Evolutionary conservation across 2,329 filamentous ascomycete species (phyloP).

Genomic region (Podosphaera xanthii): DNA sequence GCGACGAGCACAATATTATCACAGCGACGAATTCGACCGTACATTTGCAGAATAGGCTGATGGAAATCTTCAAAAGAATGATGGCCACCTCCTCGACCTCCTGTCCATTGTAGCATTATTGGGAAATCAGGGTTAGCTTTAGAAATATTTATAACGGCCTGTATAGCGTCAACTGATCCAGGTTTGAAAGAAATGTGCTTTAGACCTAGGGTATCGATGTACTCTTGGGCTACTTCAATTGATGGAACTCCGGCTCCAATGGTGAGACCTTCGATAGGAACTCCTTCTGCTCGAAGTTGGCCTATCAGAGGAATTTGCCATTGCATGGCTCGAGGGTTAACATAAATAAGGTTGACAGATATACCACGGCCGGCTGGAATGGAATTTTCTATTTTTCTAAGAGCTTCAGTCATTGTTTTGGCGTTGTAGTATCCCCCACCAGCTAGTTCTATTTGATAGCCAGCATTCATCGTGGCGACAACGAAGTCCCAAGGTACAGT

Average conservation of each 20-base stretch:
- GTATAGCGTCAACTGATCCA: slow-evolving; percentile 69
- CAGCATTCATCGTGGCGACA: slow-evolving; percentile 76
- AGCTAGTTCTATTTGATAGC: slow-evolving; percentile 80
- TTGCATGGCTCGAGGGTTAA: slow-evolving; percentile 68
- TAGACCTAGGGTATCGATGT: slow-evolving; percentile 76
- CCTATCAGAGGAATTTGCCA: slow-evolving; percentile 81
- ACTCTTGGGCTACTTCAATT: slow-evolving; percentile 78
- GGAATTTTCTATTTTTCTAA: slow-evolving; percentile 62
- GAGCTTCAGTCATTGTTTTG: slow-evolving; percentile 59
- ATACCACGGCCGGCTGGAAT: slow-evolving; percentile 76
- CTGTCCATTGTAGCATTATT: slow-evolving; percentile 86
- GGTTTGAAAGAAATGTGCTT: slow-evolving; percentile 94
- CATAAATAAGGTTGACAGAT: slow-evolving; percentile 75
- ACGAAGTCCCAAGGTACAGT: slow-evolving; percentile 86
- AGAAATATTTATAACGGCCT: slow-evolving; percentile 76
- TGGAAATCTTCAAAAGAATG: slow-evolving; percentile 95
- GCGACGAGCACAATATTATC: slow-evolving; percentile 76
- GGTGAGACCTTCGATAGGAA: slow-evolving; percentile 77
- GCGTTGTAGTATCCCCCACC: slow-evolving; percentile 78
- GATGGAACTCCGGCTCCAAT: slow-evolving; percentile 88
- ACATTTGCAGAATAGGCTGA: slow-evolving; percentile 76
- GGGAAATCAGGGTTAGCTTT: slow-evolving; percentile 87
- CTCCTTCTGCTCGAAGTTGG: slow-evolving; percentile 59
- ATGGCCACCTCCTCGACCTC: slow-evolving; percentile 78
- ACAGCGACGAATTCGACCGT: slow-evolving; percentile 63